These are phyloP conservation scores for Beauveria australis DNA, from an alignment of 2,329 filamentous ascomycete species.

Conservation along the genomic window DNA sequence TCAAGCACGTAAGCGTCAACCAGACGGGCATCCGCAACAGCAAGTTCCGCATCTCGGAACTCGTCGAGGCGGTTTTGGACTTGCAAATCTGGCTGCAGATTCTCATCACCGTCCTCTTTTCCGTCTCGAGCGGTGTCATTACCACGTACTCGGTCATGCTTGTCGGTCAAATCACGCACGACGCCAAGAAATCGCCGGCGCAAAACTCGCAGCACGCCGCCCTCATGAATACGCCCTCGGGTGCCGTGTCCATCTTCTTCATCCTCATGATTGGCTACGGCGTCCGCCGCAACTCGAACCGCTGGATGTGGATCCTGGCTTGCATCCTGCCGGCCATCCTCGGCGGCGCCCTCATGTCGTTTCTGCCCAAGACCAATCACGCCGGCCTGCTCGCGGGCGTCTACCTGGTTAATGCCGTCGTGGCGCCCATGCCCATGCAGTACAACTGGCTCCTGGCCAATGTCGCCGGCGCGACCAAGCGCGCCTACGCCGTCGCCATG, in stretches of 20 bases:
- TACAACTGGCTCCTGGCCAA: constrained; percentile 38
- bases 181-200: neutral
- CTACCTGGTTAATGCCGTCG: constrained; percentile 43
- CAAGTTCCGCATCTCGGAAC: constrained; percentile 2
- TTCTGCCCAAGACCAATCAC: constrained; percentile 36
- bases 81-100: constrained; percentile 9
- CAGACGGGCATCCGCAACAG: constrained; percentile 10
- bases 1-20: constrained; percentile 12
- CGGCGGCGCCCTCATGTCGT: constrained; percentile 46
- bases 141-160: constrained; percentile 9
- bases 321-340: constrained; percentile 42
- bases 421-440: constrained; percentile 36
- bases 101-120: constrained; percentile 12
- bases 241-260: constrained; percentile 10
- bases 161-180: constrained; percentile 7
- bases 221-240: constrained; percentile 9
- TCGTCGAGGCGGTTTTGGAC: constrained; percentile 21
- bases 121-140: constrained; percentile 23
- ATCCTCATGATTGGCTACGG: constrained; percentile 28
- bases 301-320: constrained; percentile 28
- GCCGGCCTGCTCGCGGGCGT: constrained; percentile 39
- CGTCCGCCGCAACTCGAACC: constrained; percentile 27
- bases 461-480: constrained; percentile 22
- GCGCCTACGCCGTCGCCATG: constrained; percentile 7
- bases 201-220: constrained; percentile 9